Evolutionary conservation across 1,284 basidiomycete species (phyloP), one percentile per base, ranked within the genome.

Genomic region (Apiotrichum sp.): DNA sequence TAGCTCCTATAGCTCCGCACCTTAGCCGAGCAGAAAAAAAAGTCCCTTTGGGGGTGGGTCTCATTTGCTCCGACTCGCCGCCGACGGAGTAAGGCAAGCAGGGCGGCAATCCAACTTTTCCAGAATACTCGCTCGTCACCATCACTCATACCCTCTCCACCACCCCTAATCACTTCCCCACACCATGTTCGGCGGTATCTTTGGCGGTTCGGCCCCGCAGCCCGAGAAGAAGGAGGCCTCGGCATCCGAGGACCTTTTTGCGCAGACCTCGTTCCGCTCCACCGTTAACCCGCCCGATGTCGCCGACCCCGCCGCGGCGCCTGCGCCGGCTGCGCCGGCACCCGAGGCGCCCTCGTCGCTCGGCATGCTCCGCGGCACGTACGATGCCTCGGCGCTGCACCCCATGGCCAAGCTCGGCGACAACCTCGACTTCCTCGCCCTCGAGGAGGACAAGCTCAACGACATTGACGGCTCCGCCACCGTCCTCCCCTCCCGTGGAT

Each of bases 401-500:
- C 93, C 93, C 58, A 80, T 96, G 71, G 91, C 93, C 47, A 86
- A 86, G 52, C 80, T 96, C 58, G 86, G 88, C 62, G 74, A 74
- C 50, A 87, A 88, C 75, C 79, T 96, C 66, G 92, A 96, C 78
- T 93, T 95, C 78, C 80, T 98, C 59, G 81, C 89, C 69, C 81
- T 98, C 62, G 90, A 98, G 67, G 89, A 98, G 78, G 89, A 93
- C 79, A 91, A 95, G 80, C 84, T 87, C 70, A 88, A 80, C 77
- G 85, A 90, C 58, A 79, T 93, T 65, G 87, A 89, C 72, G 90
- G 93, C 58, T 83, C 88, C 69, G 83, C 82, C 68, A 88, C 89
- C 61, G 88, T 91, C 61, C 83, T 95, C 65, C 90, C 92, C 67
- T 89, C 88, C 73, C 82, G 96, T 77, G 95, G 96, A 58, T 99